Evolutionary conservation across 2,329 filamentous ascomycete genomes (phyloP), one percentile per base, ranked within the genome.

Genomic region (Colletotrichum sp.): DNA sequence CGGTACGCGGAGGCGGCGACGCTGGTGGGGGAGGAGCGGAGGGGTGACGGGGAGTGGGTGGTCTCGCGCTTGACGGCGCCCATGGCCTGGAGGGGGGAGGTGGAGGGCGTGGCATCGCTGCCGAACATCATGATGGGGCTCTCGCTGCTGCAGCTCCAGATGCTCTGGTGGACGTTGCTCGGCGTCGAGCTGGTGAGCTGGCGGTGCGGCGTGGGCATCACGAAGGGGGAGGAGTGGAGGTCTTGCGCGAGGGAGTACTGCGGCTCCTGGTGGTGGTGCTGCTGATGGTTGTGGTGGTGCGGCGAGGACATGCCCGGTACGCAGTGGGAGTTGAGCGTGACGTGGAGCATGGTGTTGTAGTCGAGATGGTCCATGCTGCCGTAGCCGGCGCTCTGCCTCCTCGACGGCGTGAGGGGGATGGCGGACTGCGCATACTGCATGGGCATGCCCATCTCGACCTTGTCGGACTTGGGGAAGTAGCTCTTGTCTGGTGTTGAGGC

Each of bases 111-210:
- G n/a, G 81, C 78, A 58, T 76, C 72, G 67, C 38, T 78, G 68
- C 70, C 75, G 75, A 85, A 86, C 81, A 85, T 84, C 52, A 82
- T 81, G 38, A 86, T 85, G 28, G 85, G 85, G 79, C 85, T 86
- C 67, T 86, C 84, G 69, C 82, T 85, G 77, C 81, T 81, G 67
- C 83, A 85, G 4, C 83, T 83, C 85, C 84, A 86, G 13, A 85
- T 83, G 18, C 84, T 83, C 24, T 81, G 43, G 43, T 52, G 80
- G 6, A 81, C 82, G 48, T 86, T 83, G 24, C 82, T 82, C 38
- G 84, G 81, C 63, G 86, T 85, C 18, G 85, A 85, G 55, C 81
- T 84, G 5, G 84, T 83, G 32, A 86, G 79, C 28, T 65, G 64
- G 32, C 76, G 75, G 64, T 76, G 63, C 5, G 76, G 76, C 7